These are phyloP conservation scores for Thraustochytrium sp. DNA, from an alignment of 352 stramenopile genomes.

Conservation along the genomic window DNA sequence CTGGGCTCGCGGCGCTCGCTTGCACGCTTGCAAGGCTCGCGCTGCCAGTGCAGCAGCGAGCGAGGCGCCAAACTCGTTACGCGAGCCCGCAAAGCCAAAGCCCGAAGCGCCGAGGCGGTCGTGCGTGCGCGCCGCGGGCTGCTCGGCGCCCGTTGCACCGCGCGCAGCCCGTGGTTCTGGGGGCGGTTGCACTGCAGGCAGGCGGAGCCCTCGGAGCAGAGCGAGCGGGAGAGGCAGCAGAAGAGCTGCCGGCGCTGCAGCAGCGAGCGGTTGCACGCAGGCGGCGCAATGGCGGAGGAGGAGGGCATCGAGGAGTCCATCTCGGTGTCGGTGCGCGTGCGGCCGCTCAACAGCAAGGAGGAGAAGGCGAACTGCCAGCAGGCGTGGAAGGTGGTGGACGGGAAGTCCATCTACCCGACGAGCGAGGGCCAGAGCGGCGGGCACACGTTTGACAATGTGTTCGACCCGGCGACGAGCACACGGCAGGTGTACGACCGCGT, in stretches of 20 bases:
- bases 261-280: neutral
- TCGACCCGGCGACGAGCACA: constrained; percentile 35
- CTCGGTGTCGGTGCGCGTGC: constrained; percentile 34
- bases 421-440: neutral
- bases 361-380: neutral
- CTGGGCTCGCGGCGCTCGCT: too few relatives aligned
- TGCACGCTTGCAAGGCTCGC: too few relatives aligned
- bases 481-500: constrained; percentile 63
- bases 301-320: constrained; percentile 31
- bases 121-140: too few relatives aligned
- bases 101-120: too few relatives aligned
- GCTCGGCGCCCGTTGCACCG: too few relatives aligned
- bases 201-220: too few relatives aligned
- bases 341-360: constrained; percentile 38
- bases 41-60: too few relatives aligned
- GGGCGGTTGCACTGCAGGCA: too few relatives aligned
- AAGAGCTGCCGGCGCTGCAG: neutral
- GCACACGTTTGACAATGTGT: constrained; percentile 49
- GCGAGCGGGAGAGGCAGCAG: neutral
- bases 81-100: too few relatives aligned
- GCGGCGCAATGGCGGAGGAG: neutral
- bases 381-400: constrained; percentile 17
- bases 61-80: too few relatives aligned
- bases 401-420: constrained; percentile 12
- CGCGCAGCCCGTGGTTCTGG: too few relatives aligned